These are phyloP conservation scores for Quercus wislizeni DNA, from an alignment of 306 rosid species.

Conservation along the genomic window DNA sequence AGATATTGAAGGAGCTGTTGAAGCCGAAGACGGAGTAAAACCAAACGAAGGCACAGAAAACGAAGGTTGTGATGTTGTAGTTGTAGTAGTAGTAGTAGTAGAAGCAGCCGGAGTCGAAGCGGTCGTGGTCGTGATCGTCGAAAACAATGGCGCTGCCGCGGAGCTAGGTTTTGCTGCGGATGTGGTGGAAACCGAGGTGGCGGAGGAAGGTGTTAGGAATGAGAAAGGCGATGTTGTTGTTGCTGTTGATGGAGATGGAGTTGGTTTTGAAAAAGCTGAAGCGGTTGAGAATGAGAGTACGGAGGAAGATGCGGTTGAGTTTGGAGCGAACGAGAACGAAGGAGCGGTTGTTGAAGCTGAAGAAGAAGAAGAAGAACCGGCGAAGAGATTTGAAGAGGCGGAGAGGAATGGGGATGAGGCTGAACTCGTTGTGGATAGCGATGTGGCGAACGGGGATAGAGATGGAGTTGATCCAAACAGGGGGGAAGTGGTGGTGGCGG, in stretches of 20 bases:
- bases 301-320: slow-evolving; percentile 14
- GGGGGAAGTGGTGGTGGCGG: not conserved
- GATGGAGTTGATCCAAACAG: slow-evolving; percentile 3
- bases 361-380: not conserved
- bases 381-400: not conserved
- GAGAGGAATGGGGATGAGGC: not conserved
- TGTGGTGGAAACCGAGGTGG: slow-evolving; percentile 8
- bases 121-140: slow-evolving; percentile 34
- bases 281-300: slow-evolving; percentile 25
- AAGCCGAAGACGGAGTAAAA: slow-evolving; percentile 22
- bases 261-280: slow-evolving; percentile 30
- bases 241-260: slow-evolving; percentile 9
- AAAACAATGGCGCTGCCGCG: slow-evolving; percentile 26
- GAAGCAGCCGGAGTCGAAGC: slow-evolving; percentile 31
- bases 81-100: not conserved
- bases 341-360: slow-evolving; percentile 17
- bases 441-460: slow-evolving; percentile 7
- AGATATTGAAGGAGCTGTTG: slow-evolving; percentile 13
- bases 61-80: slow-evolving; percentile 30
- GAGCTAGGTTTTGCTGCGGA: slow-evolving; percentile 19
- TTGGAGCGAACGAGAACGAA: slow-evolving; percentile 17
- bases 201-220: slow-evolving; percentile 26
- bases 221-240: slow-evolving; percentile 21
- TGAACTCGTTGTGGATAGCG: not conserved
- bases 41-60: slow-evolving; percentile 26